phyloP scores from a whole-genome alignment of 73 alveolate species.

The Effrenium voratum region DNA sequence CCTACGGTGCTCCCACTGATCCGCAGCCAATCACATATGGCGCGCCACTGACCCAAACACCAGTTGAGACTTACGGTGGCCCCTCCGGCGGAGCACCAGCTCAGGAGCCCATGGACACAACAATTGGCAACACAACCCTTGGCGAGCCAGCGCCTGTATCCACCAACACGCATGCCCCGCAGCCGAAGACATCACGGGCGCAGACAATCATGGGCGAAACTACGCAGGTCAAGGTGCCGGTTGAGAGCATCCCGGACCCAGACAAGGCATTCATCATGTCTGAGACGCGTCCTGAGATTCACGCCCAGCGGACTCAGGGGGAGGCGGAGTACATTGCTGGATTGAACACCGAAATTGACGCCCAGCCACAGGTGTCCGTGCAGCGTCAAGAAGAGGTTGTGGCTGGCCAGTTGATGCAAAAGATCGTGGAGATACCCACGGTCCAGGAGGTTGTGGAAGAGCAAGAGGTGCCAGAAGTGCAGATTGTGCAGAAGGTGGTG shows the following conservation, averaged over 20 bases:
- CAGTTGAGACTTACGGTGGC: conserved; percentile 10
- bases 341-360: conserved; percentile 25
- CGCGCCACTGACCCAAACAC: not conserved
- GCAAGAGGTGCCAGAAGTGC: conserved; percentile 59
- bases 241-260: conserved; percentile 22
- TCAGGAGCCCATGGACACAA: conserved; percentile 29
- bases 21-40: no score
- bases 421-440: conserved; percentile 74
- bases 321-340: conserved; percentile 39
- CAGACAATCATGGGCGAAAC: conserved; percentile 35
- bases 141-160: conserved; percentile 10
- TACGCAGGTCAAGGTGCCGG: conserved; percentile 16
- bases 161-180: conserved; percentile 36
- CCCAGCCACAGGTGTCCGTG: conserved; percentile 27
- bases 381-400: conserved; percentile 29
- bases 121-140: not conserved
- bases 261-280: conserved; percentile 32
- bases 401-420: conserved; percentile 21
- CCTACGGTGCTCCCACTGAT: no score
- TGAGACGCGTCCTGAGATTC: conserved; percentile 9
- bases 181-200: not conserved
- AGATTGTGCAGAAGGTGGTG: conserved; percentile 9
- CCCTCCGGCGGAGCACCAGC: no score
- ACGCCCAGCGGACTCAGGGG: conserved; percentile 35
- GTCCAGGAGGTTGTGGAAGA: conserved; percentile 81